Evolutionary conservation across 345 rosid species (phyloP), one percentile per base, ranked within the genome.

Genomic region (Citrus mangshanensis): DNA sequence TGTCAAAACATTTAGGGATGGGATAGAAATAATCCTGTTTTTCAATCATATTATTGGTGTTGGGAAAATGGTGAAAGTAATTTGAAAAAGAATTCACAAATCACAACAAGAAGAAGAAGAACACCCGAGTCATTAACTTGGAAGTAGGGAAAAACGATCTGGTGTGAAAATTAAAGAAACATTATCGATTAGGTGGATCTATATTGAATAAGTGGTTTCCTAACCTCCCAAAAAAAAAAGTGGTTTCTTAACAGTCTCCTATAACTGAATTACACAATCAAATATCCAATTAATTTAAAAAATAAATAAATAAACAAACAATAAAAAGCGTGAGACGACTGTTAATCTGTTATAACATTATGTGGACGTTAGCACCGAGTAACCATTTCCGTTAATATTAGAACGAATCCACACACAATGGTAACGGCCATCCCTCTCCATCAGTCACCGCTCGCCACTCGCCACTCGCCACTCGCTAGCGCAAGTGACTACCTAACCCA

Each of bases 401-500:
- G 7, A 19, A 22, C 16, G 7, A 46, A 13, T 42, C n/a, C 34
- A 25, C 56, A 49, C 55, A 1, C 0, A 8, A 34, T 1, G 13
- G 12, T 40, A 27, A 74, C 77, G 77, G 37, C 58, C 42, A 3
- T 46, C 51, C 51, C 51, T 46, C 51, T 46, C 51, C 34, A 1
- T 24, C 32, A 68, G 30, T n/a, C 68, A 14, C 3, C 6, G 24
- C 12, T 38, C 42, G 9, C 46, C 46, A 9, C 13, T 9, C 46
- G 9, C 46, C 46, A 9, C 13, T 9, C 46, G 9, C 46, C 46
- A 9, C 13, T 9, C 46, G 0, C 46, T 10, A 9, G 46, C 2
- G 46, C 46, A 40, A 40, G 54, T 73, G 35, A 40, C 28, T 42
- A 74, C 69, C 69, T 37, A 74, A 60, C 58, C 65, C 35, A 72